These are phyloP conservation scores for Xylariaceae sp. DNA, from an alignment of 2,329 filamentous ascomycete genomes.

Conservation along the genomic window DNA sequence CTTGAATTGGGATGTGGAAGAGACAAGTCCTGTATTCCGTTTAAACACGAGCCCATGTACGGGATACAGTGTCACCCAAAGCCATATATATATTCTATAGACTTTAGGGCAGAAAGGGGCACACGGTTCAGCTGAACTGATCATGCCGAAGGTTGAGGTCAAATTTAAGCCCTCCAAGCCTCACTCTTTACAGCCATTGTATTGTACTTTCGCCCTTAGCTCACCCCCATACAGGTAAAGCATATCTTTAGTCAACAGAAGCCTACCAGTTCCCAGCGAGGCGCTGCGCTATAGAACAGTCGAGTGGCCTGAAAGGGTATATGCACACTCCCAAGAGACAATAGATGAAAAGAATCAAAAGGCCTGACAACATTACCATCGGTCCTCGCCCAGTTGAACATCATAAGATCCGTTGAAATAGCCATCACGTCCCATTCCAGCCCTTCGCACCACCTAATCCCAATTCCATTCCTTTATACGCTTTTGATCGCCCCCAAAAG, in stretches of 20 bases:
- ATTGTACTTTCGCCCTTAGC: background rate
- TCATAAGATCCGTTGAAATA: constrained; percentile 10
- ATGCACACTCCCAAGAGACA: constrained; percentile 20
- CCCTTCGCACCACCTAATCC: constrained; percentile 9
- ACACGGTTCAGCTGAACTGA: no score
- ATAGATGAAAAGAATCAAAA: constrained; percentile 12
- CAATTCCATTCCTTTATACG: constrained; percentile 16
- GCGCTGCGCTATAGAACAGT: constrained; percentile 2
- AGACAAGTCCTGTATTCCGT: background rate
- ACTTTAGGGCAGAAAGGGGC: no score
- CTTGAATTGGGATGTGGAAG: no score
- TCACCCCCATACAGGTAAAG: constrained; percentile 2
- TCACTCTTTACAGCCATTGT: background rate
- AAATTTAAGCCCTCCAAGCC: no score
- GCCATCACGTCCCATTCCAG: background rate
- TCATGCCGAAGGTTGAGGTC: no score
- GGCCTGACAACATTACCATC: constrained; percentile 5
- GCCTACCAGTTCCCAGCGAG: constrained; percentile 4
- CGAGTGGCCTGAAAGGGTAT: constrained; percentile 16
- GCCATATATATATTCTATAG: no score
- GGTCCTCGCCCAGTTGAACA: constrained; percentile 9
- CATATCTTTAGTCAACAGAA: constrained; percentile 11
- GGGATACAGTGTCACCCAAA: no score
- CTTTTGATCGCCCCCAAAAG: constrained; percentile 18
- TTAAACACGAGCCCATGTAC: no score